These are phyloP conservation scores for Populus hybrid DNA, from an alignment of 441 rosid genomes.

Conservation along the genomic window DNA sequence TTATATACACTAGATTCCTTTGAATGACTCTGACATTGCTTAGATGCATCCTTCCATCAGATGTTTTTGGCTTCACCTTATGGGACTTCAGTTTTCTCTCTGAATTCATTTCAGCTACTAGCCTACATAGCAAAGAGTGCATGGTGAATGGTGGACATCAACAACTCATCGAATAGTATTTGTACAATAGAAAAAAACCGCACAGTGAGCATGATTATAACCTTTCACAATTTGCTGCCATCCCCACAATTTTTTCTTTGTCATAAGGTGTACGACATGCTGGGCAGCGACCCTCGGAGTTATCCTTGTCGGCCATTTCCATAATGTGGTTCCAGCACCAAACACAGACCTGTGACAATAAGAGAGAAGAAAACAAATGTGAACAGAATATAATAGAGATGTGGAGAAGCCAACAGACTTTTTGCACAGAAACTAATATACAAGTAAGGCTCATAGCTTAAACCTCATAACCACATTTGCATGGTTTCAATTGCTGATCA, in stretches of 20 bases:
- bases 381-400: background rate
- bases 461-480: conserved; percentile 95
- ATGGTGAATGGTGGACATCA: background rate
- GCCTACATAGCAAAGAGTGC: conserved; percentile 19
- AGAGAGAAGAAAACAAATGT: background rate
- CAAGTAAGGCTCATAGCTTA: conserved; percentile 15
- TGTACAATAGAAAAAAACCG: conserved; percentile 4
- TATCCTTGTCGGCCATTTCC: conserved; percentile 53
- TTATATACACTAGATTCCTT: conserved; percentile 42
- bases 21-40: conserved; percentile 43
- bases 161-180: conserved; percentile 2
- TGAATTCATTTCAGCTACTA: conserved; percentile 36
- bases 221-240: conserved; percentile 43
- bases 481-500: conserved; percentile 92
- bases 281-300: conserved; percentile 45
- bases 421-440: background rate
- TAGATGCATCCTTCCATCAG: conserved; percentile 44
- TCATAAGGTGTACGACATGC: conserved; percentile 48
- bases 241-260: conserved; percentile 49
- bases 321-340: conserved; percentile 60
- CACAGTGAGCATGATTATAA: conserved; percentile 3
- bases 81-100: conserved; percentile 39
- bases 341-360: conserved; percentile 37
- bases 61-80: conserved; percentile 33
- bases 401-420: background rate